Percentiles rank a stretch among this genome's conserved stretches.
These are phyloP conservation scores for Claviceps purpurea DNA, from an alignment of 2,329 filamentous ascomycete species.

Conservation along the genomic window DNA sequence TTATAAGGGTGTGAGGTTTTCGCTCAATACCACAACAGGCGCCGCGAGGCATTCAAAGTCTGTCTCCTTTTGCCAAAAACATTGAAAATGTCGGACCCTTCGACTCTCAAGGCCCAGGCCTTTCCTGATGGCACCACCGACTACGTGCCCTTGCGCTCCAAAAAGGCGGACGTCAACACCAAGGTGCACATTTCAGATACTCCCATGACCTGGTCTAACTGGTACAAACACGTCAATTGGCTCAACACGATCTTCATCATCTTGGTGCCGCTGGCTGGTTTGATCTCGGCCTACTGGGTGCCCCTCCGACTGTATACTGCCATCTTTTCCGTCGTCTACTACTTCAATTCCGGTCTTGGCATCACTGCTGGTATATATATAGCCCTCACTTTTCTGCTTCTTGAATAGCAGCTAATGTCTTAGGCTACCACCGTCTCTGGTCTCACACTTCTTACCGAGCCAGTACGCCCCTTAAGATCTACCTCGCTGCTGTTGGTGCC, in stretches of 20 bases:
- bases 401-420: not conserved
- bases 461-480: constrained; percentile 61
- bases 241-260: constrained; percentile 75
- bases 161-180: constrained; percentile 35
- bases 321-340: constrained; percentile 63
- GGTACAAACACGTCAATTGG: constrained; percentile 92
- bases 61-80: not conserved
- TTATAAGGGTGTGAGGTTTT: not conserved
- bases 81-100: constrained; percentile 3
- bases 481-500: constrained; percentile 67
- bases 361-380: constrained; percentile 55
- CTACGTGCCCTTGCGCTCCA: constrained; percentile 35
- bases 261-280: constrained; percentile 59
- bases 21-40: not conserved
- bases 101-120: constrained; percentile 23
- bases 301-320: constrained; percentile 59
- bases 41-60: not conserved
- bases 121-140: constrained; percentile 42
- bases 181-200: constrained; percentile 80
- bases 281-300: constrained; percentile 65
- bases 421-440: constrained; percentile 56
- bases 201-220: constrained; percentile 69
- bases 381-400: no score
- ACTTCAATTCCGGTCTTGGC: constrained; percentile 71
- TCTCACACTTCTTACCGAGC: constrained; percentile 77